Evolutionary conservation across 1,284 basidiomycete species (phyloP).

Genomic region (Microbotryum scabiosae): DNA sequence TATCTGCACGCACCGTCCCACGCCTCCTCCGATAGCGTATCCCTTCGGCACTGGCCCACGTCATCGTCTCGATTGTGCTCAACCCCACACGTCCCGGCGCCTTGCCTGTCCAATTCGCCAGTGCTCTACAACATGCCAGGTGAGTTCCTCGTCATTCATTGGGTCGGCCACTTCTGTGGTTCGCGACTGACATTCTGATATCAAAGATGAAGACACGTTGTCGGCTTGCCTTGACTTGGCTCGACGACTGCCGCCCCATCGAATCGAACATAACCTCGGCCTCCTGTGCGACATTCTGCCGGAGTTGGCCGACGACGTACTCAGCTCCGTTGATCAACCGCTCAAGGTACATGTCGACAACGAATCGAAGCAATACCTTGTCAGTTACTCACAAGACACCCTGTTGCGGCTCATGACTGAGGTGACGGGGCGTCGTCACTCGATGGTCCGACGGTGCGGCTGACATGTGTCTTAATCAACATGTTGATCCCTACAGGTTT

Average conservation of each 20-base stretch:
- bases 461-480: not conserved
- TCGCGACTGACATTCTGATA: not conserved
- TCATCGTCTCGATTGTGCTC: too few species aligned
- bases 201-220: conserved; percentile 13
- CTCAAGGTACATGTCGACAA: conserved; percentile 72
- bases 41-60: too few species aligned
- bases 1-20: too few species aligned
- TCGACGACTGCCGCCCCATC: conserved; percentile 86
- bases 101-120: too few species aligned
- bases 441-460: not conserved
- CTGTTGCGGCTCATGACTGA: not conserved
- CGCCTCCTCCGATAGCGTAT: too few species aligned
- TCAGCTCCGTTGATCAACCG: conserved; percentile 92
- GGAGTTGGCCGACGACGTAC: conserved; percentile 87
- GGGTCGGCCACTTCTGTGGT: too few species aligned
- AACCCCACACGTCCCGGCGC: too few species aligned
- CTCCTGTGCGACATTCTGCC: conserved; percentile 53
- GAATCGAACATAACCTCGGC: conserved; percentile 78
- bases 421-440: not conserved
- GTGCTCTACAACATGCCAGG: too few species aligned
- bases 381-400: conserved; percentile 47
- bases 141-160: too few species aligned
- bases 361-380: conserved; percentile 75
- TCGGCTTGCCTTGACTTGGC: conserved; percentile 84
- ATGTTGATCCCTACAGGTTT: conserved; percentile 8